Evolutionary conservation across 345 rosid genomes (phyloP).

Genomic region (Arabidopsis arenosa): DNA sequence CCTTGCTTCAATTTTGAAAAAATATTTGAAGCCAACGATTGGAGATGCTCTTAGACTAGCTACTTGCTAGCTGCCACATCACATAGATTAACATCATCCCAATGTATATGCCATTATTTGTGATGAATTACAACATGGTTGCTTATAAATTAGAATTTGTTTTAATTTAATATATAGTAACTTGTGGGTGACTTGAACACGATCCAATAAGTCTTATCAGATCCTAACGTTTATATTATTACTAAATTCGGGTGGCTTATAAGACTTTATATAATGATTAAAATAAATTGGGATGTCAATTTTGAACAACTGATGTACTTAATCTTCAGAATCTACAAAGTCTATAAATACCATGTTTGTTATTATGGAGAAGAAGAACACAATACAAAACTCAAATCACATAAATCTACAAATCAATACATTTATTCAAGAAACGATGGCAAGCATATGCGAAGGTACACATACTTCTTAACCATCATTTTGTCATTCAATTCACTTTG

Average conservation of each 20-base stretch:
- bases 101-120: too few species aligned
- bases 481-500: too few species aligned
- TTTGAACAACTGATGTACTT: neutral
- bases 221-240: neutral
- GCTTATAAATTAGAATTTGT: neutral
- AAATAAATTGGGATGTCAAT: constrained; percentile 11
- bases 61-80: too few species aligned
- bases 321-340: constrained; percentile 7
- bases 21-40: too few species aligned
- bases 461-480: neutral
- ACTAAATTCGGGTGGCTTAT: neutral
- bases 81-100: too few species aligned
- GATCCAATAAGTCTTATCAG: neutral
- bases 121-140: too few species aligned
- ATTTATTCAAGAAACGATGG: constrained; percentile 10
- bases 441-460: constrained; percentile 33
- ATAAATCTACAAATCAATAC: neutral
- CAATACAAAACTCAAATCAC: constrained; percentile 4
- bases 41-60: too few species aligned
- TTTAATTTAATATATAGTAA: neutral
- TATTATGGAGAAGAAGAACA: neutral
- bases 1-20: too few species aligned
- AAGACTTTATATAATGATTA: neutral
- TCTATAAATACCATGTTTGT: constrained; percentile 21
- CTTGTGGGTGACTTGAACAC: constrained; percentile 1